Evolutionary conservation across 2,329 filamentous ascomycete species (phyloP).

Genomic region (Lachnellula hyalina): DNA sequence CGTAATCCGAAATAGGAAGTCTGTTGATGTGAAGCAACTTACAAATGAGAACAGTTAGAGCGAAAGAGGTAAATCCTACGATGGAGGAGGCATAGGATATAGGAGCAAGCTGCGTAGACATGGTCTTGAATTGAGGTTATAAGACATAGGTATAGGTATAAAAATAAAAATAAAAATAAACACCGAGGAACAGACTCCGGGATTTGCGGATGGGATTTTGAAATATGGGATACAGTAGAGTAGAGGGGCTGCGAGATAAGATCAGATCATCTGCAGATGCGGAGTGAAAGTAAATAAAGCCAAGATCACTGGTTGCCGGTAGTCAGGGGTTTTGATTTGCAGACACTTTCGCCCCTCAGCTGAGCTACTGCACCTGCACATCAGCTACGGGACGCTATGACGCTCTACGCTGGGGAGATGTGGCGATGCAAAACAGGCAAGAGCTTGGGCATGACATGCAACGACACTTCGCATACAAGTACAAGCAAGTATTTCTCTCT

Average conservation of each 20-base stretch:
- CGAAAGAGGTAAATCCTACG: constrained; percentile 23
- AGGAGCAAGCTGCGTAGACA: constrained; percentile 1
- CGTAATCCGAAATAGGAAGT: not conserved
- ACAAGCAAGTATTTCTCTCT: no score
- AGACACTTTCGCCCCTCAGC: not conserved
- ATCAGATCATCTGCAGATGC: not conserved
- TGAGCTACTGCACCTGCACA: not conserved
- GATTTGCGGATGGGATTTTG: not conserved
- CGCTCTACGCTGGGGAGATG: not conserved
- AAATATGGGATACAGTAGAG: not conserved
- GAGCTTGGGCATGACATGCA: no score
- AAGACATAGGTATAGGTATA: not conserved
- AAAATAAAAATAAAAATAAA: not conserved
- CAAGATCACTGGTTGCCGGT: not conserved
- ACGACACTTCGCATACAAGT: no score
- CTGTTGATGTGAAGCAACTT: not conserved
- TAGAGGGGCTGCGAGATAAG: not conserved
- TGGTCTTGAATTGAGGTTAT: not conserved
- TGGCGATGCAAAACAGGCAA: not conserved
- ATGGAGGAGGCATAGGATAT: constrained; percentile 15
- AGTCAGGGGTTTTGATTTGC: not conserved
- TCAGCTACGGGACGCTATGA: not conserved
- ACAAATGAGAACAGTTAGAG: constrained; percentile 19
- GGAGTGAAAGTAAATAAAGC: constrained; percentile 1
- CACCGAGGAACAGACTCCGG: not conserved